phyloP scores from a whole-genome alignment of 2,329 filamentous ascomycete genomes.

The Sclerotinia nivalis region DNA sequence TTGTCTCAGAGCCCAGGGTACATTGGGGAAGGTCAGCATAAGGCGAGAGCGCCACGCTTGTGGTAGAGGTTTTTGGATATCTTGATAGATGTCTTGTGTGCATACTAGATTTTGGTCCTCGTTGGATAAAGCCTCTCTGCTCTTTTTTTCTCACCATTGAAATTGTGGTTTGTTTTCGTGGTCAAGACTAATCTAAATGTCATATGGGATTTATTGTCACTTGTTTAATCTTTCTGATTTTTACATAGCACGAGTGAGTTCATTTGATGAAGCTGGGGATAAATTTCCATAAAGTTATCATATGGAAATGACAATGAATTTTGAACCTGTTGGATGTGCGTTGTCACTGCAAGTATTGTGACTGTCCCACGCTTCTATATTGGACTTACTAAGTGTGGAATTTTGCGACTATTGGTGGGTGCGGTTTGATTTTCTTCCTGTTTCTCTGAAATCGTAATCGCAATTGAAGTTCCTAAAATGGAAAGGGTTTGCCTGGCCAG shows the following conservation, averaged over 20 bases:
- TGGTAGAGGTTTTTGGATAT: background rate
- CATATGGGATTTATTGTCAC: too few relatives aligned
- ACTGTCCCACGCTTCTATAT: background rate
- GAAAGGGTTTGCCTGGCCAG: background rate
- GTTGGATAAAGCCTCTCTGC: background rate
- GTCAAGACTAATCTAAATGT: background rate
- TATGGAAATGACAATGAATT: background rate
- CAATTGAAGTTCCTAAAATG: background rate
- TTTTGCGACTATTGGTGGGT: background rate
- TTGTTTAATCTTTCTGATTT: background rate
- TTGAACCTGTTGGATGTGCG: background rate
- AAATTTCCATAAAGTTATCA: background rate
- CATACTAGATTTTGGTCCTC: background rate
- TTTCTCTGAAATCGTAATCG: background rate
- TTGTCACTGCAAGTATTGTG: background rate
- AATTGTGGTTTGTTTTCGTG: too few relatives aligned
- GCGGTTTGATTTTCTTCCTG: background rate
- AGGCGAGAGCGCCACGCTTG: slow-evolving; percentile 13
- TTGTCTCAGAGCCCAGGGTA: slow-evolving; percentile 18
- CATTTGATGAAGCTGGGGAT: background rate
- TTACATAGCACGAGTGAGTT: background rate
- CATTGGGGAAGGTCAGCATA: slow-evolving; percentile 20
- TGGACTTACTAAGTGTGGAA: too few relatives aligned
- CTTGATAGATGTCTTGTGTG: background rate
- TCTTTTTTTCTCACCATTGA: too few relatives aligned